These are phyloP conservation scores for Wickerhamomyces hampshirensis DNA, from an alignment of 805 yeast species.

Conservation along the genomic window DNA sequence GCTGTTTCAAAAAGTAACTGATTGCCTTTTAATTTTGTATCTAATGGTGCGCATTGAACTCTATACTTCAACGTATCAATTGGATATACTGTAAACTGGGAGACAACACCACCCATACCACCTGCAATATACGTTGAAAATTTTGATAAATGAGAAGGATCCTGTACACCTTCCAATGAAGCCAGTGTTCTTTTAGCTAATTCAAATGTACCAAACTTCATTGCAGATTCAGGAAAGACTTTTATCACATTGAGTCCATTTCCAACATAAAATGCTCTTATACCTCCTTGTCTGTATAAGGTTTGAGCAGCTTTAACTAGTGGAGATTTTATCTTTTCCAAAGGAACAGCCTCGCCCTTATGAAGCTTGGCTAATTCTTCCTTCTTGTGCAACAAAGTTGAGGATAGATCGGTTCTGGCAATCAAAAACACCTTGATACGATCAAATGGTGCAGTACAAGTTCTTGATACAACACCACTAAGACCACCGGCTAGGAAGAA, in stretches of 20 bases:
- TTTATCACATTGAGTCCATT: conserved; percentile 91
- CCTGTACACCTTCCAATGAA: conserved; percentile 67
- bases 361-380: conserved; percentile 40
- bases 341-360: conserved; percentile 33
- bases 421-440: conserved; percentile 89
- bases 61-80: conserved; percentile 92
- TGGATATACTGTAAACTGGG: conserved; percentile 92
- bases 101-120: conserved; percentile 92
- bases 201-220: conserved; percentile 95
- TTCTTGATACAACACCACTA: conserved; percentile 92
- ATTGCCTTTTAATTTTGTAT: conserved; percentile 55
- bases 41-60: conserved; percentile 85
- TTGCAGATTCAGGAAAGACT: conserved; percentile 95
- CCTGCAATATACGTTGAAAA: conserved; percentile 86
- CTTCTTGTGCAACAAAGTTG: conserved; percentile 60
- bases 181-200: conserved; percentile 74
- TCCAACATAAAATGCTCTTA: conserved; percentile 86
- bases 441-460: conserved; percentile 96
- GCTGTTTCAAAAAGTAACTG: conserved; percentile 63
- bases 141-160: conserved; percentile 64
- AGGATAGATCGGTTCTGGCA: conserved; percentile 79
- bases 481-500: conserved; percentile 93
- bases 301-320: conserved; percentile 74
- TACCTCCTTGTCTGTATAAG: conserved; percentile 84
- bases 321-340: conserved; percentile 59